These are phyloP conservation scores for Termitomyces sp. DNA, from an alignment of 768 basidiomycete species.

Conservation along the genomic window DNA sequence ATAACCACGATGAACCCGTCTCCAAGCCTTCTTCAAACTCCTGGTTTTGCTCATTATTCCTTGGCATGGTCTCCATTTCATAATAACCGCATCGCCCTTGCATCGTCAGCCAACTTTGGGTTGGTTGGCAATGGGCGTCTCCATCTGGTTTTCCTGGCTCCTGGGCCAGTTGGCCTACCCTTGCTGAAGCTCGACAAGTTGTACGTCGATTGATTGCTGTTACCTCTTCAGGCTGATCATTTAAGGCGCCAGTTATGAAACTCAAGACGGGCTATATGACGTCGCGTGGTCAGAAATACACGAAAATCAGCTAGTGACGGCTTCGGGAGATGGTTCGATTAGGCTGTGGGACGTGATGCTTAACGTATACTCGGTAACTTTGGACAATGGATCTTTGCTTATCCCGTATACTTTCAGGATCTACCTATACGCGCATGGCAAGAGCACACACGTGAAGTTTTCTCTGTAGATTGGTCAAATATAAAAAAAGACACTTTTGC, in stretches of 20 bases:
- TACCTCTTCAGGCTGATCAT: conserved; percentile 15
- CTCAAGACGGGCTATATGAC: conserved; percentile 87
- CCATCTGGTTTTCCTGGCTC: conserved; percentile 52
- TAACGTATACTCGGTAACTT: conserved; percentile 46
- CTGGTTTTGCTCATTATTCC: conserved; percentile 80
- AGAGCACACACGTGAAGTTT: conserved; percentile 90
- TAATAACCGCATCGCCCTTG: conserved; percentile 65
- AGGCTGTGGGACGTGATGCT: conserved; percentile 87
- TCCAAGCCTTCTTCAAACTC: conserved; percentile 58
- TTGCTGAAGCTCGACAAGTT: conserved; percentile 56
- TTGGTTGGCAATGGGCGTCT: conserved; percentile 94
- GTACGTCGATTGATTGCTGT: conserved; percentile 36
- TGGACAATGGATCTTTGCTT: conserved; percentile 7
- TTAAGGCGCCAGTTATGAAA: conserved; percentile 61
- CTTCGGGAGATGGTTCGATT: conserved; percentile 86
- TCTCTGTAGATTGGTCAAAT: conserved; percentile 95
- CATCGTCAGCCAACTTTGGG: conserved; percentile 89
- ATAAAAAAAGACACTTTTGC: conserved; percentile 82
- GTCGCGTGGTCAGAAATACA: conserved; percentile 94
- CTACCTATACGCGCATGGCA: conserved; percentile 90
- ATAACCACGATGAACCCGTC: conserved; percentile 23
- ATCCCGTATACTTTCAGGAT: conserved; percentile 46
- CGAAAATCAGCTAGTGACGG: conserved; percentile 88
- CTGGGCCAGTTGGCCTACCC: conserved; percentile 38
- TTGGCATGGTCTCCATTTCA: conserved; percentile 86